Conservation (phyloP, 371 early-diverging fungal species). For the Haplosporangium sp. region DNA sequence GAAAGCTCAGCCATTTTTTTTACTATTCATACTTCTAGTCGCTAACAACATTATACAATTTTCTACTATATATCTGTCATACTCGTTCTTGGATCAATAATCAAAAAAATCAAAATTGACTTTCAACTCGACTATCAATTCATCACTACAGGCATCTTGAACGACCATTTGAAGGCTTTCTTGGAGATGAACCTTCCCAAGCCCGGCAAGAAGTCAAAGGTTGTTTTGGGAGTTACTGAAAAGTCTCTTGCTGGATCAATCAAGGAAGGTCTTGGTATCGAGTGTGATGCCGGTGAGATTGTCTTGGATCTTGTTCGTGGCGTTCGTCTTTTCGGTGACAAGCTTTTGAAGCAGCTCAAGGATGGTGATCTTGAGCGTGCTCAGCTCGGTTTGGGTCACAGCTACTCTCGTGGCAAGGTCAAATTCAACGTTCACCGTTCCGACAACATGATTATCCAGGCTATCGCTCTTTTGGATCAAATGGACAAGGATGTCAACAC, state of each 20-base stretch:
- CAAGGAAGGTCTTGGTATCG: slow-evolving; percentile 73
- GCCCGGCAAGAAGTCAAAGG: slow-evolving; percentile 77
- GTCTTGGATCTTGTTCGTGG: slow-evolving; percentile 94
- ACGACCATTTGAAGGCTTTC: slow-evolving; percentile 89
- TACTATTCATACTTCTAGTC: neutral
- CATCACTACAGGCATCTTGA: slow-evolving; percentile 73
- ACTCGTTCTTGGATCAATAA: neutral
- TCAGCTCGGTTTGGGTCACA: slow-evolving; percentile 97
- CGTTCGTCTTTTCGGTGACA: slow-evolving; percentile 90
- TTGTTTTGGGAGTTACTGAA: slow-evolving; percentile 93
- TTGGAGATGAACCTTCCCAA: slow-evolving; percentile 94
- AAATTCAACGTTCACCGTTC: slow-evolving; percentile 98
- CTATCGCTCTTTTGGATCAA: slow-evolving; percentile 93
- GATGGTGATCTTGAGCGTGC: slow-evolving; percentile 93
- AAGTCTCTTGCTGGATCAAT: slow-evolving; percentile 75
- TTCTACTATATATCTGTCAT: neutral
- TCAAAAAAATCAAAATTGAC: neutral
- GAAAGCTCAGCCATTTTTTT: neutral
- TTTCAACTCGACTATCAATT: neutral
- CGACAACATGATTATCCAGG: slow-evolving; percentile 97
- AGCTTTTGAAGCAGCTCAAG: slow-evolving; percentile 90
- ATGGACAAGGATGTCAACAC: slow-evolving; percentile 97
- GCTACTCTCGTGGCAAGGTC: slow-evolving; percentile 97
- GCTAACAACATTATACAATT: neutral
- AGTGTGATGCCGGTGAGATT: slow-evolving; percentile 84